Evolutionary conservation across 345 rosid genomes (phyloP).

Genomic region (Euclidium syriacum): DNA sequence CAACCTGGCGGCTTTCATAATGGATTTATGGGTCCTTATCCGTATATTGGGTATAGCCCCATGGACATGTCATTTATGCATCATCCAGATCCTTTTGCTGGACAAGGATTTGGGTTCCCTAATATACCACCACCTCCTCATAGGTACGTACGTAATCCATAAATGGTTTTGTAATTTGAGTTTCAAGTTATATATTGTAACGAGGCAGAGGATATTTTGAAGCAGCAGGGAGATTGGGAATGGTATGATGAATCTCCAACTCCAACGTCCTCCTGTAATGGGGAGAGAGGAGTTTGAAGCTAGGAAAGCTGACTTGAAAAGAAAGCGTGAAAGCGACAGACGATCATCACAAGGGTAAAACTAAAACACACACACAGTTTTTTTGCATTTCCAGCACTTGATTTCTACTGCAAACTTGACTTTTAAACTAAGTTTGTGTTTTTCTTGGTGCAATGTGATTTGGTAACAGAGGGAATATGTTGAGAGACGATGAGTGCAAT

Average conservation of each 20-base stretch:
- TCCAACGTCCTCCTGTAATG: constrained; percentile 79
- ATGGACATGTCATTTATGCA: constrained; percentile 26
- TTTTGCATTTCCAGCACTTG: neutral
- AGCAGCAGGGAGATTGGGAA: constrained; percentile 71
- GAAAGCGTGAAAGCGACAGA: constrained; percentile 80
- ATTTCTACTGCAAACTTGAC: neutral
- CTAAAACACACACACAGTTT: too few species aligned
- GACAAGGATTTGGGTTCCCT: constrained; percentile 30
- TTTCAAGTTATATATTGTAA: neutral
- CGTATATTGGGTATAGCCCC: constrained; percentile 20
- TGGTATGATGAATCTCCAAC: constrained; percentile 61
- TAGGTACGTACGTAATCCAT: constrained; percentile 13
- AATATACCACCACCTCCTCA: constrained; percentile 33
- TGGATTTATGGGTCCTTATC: constrained; percentile 30
- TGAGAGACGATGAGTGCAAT: constrained; percentile 58
- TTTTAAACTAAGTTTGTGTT: neutral
- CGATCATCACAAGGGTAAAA: constrained; percentile 70
- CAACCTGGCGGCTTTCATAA: constrained; percentile 28
- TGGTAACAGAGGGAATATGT: constrained; percentile 47
- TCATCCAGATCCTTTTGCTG: constrained; percentile 25
- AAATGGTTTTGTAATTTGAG: neutral
- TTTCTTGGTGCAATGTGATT: too few species aligned
- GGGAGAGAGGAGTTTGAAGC: constrained; percentile 97
- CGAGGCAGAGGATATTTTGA: neutral
- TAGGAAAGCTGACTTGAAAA: constrained; percentile 81